These are phyloP conservation scores for Castanea sativa DNA, from an alignment of 306 rosid species.

Conservation along the genomic window DNA sequence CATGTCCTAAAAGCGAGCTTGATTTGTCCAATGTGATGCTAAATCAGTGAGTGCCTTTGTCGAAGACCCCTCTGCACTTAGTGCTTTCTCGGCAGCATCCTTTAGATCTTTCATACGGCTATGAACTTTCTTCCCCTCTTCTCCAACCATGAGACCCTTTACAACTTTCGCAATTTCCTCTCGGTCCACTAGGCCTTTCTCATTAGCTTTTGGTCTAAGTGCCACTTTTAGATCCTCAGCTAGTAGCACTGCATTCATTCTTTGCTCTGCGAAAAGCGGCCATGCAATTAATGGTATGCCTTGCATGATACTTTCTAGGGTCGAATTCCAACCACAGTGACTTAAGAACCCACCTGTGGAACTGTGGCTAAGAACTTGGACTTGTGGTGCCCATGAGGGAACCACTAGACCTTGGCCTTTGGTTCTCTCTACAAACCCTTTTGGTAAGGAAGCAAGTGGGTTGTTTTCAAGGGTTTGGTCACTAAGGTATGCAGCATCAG, in stretches of 20 bases:
- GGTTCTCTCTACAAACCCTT: conserved; percentile 32
- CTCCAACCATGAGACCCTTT: neutral
- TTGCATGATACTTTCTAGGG: conserved; percentile 33
- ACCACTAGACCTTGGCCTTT: conserved; percentile 30
- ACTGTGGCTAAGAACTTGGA: conserved; percentile 30
- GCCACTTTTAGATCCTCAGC: neutral
- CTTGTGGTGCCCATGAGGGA: conserved; percentile 39
- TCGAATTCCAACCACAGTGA: conserved; percentile 52
- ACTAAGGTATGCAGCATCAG: conserved; percentile 24
- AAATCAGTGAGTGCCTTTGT: conserved; percentile 27
- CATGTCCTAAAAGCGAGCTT: neutral
- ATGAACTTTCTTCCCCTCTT: conserved; percentile 29
- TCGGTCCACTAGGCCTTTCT: too few relatives aligned
- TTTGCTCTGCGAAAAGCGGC: conserved; percentile 31
- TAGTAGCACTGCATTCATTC: conserved; percentile 12
- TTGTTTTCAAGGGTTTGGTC: neutral
- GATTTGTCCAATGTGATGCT: conserved; percentile 6
- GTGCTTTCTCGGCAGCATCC: conserved; percentile 20
- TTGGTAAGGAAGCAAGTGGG: conserved; percentile 26
- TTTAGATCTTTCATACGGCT: conserved; percentile 22
- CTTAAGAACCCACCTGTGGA: conserved; percentile 29
- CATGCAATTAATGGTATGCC: conserved; percentile 20
- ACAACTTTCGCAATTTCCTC: too few relatives aligned
- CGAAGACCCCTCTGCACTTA: conserved; percentile 41
- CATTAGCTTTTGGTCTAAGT: too few relatives aligned